These are phyloP conservation scores for Ustilago vetiveriae DNA, from an alignment of 1,284 basidiomycete genomes.

Conservation along the genomic window DNA sequence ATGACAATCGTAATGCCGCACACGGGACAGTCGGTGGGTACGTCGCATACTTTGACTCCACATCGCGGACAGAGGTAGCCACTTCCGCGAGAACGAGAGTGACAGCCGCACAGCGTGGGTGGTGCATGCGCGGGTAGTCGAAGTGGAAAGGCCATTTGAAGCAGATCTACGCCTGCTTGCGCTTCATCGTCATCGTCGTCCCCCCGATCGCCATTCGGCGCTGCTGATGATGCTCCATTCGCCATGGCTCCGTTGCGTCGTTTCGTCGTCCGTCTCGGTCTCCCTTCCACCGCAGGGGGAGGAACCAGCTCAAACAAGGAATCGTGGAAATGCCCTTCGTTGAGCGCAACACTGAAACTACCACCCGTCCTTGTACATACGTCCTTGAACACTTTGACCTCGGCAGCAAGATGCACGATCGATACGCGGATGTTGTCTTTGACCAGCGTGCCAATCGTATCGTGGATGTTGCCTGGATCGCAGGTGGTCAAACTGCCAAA, in stretches of 20 bases:
- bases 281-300: slow-evolving; percentile 70
- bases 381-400: slow-evolving; percentile 96
- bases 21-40: slow-evolving; percentile 96
- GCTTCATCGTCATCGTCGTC: slow-evolving; percentile 20
- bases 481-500: slow-evolving; percentile 95
- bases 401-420: slow-evolving; percentile 87
- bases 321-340: slow-evolving; percentile 96
- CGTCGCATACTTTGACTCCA: slow-evolving; percentile 90
- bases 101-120: slow-evolving; percentile 79
- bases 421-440: slow-evolving; percentile 83
- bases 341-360: slow-evolving; percentile 82
- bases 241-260: neutral
- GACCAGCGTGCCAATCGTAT: slow-evolving; percentile 83
- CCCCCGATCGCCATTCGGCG: neutral
- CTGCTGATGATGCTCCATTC: too few species aligned
- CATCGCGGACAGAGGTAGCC: slow-evolving; percentile 97
- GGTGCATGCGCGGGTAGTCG: slow-evolving; percentile 55
- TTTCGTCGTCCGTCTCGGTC: slow-evolving; percentile 4
- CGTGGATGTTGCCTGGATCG: slow-evolving; percentile 95
- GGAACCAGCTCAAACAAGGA: slow-evolving; percentile 94
- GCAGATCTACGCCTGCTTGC: slow-evolving; percentile 73
- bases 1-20: slow-evolving; percentile 98
- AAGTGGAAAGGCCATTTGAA: slow-evolving; percentile 94
- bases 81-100: slow-evolving; percentile 76
- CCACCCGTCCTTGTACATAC: slow-evolving; percentile 69